Conservation (phyloP, 345 rosid species). For the Gossypium mustelinum region DNA sequence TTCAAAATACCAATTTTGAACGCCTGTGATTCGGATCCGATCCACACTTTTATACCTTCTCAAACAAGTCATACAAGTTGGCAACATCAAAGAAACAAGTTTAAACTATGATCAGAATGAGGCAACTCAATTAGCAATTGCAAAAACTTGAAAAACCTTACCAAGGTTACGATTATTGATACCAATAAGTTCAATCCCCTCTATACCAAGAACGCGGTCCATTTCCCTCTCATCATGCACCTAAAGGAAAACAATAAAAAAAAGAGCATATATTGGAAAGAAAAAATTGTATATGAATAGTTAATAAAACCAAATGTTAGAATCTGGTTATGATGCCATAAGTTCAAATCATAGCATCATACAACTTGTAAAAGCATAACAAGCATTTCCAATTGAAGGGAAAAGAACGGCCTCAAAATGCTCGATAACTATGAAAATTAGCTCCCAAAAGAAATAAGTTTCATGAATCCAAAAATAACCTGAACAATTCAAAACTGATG, state of each 20-base stretch:
- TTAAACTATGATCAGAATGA: background rate
- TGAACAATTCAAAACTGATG: background rate
- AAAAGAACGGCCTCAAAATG: background rate
- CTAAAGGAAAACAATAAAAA: constrained; percentile 28
- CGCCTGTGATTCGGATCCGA: too few species aligned
- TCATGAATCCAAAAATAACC: background rate
- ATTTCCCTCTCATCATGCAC: constrained; percentile 93
- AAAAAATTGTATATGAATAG: background rate
- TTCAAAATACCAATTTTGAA: background rate
- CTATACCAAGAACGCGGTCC: constrained; percentile 94
- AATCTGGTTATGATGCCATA: background rate
- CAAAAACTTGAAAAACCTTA: constrained; percentile 27
- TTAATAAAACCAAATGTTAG: background rate
- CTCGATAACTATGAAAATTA: background rate
- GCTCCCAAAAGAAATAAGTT: background rate
- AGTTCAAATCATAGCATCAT: background rate
- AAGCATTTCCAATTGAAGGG: background rate
- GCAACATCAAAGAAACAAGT: background rate
- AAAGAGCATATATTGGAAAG: background rate
- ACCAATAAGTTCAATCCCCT: constrained; percentile 82
- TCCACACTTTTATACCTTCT: background rate
- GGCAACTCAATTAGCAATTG: constrained; percentile 12
- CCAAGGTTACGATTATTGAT: constrained; percentile 92
- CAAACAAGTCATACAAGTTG: background rate
- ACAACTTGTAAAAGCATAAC: background rate